Evolutionary conservation across 768 basidiomycete genomes (phyloP).

Genomic region (Boletellus sp.): DNA sequence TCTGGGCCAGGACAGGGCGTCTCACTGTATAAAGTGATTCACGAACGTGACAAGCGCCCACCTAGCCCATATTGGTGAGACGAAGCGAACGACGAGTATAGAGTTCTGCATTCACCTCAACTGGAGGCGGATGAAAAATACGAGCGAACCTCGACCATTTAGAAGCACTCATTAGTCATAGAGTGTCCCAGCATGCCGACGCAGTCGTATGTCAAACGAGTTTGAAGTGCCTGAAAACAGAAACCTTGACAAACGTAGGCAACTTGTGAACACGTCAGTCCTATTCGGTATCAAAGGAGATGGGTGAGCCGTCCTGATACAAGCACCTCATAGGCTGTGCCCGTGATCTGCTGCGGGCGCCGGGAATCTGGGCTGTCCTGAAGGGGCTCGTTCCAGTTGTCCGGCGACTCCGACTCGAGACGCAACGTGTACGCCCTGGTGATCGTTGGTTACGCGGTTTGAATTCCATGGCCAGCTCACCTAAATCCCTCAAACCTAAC

Average conservation of each 20-base stretch:
- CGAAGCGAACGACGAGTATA: too few relatives aligned
- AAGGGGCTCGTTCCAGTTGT: neutral
- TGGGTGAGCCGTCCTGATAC: neutral
- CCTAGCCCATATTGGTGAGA: too few relatives aligned
- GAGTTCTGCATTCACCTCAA: too few relatives aligned
- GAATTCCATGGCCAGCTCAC: constrained; percentile 8
- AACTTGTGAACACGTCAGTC: neutral
- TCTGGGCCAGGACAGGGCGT: too few relatives aligned
- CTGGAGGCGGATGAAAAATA: too few relatives aligned
- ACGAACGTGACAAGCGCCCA: too few relatives aligned
- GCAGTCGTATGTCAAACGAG: neutral
- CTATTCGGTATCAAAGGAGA: constrained; percentile 3
- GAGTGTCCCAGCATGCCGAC: too few relatives aligned
- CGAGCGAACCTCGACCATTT: too few relatives aligned
- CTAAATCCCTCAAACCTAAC: constrained; percentile 21
- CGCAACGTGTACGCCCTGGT: neutral
- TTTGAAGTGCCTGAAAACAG: neutral
- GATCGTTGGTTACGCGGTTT: constrained; percentile 3
- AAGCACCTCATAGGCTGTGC: neutral
- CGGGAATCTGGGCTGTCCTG: neutral
- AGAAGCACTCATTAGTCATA: too few relatives aligned
- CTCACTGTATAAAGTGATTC: too few relatives aligned
- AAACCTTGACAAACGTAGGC: neutral
- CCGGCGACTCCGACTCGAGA: constrained; percentile 11
- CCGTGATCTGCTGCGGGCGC: neutral